Conservation (phyloP, 805 yeast species). For the Scheffersomyces ergatensis region DNA sequence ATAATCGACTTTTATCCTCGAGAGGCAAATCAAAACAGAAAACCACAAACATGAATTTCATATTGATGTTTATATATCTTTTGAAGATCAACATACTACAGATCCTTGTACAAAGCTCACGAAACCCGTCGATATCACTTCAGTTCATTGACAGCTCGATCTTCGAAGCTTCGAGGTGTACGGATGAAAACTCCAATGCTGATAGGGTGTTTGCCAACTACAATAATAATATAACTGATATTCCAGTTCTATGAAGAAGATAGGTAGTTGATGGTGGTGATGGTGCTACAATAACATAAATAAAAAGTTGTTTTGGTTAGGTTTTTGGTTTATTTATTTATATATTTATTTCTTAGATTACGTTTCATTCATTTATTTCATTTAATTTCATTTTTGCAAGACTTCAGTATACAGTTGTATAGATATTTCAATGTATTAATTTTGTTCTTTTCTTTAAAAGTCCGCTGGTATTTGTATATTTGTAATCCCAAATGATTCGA, state of each 20-base stretch:
- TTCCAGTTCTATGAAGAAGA: slow-evolving; percentile 16
- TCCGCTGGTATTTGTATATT: background rate
- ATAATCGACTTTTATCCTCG: too few relatives aligned
- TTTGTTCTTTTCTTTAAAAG: background rate
- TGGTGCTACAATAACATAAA: too few relatives aligned
- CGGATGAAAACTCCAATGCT: slow-evolving; percentile 14
- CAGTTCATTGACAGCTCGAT: slow-evolving; percentile 33
- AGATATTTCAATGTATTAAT: too few relatives aligned
- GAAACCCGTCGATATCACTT: slow-evolving; percentile 29
- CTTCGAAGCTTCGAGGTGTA: slow-evolving; percentile 24
- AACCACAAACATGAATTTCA: slow-evolving; percentile 39
- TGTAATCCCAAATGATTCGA: slow-evolving; percentile 15
- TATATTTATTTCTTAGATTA: too few relatives aligned
- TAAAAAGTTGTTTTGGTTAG: too few relatives aligned
- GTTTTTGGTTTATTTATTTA: too few relatives aligned
- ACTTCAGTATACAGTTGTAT: too few relatives aligned
- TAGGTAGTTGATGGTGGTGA: too few relatives aligned
- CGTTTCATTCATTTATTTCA: too few relatives aligned
- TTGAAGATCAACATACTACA: slow-evolving; percentile 37
- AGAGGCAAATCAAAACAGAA: too few relatives aligned
- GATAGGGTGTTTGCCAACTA: slow-evolving; percentile 16
- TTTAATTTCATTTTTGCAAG: too few relatives aligned
- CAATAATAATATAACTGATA: slow-evolving; percentile 26
- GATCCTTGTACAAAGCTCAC: slow-evolving; percentile 29
- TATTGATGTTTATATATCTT: slow-evolving; percentile 30